A percentile compares a stretch with the other conserved stretches of the same genome.
phyloP scores from a whole-genome alignment of 805 yeast species.

The Saccharomycopsis fermentans region DNA sequence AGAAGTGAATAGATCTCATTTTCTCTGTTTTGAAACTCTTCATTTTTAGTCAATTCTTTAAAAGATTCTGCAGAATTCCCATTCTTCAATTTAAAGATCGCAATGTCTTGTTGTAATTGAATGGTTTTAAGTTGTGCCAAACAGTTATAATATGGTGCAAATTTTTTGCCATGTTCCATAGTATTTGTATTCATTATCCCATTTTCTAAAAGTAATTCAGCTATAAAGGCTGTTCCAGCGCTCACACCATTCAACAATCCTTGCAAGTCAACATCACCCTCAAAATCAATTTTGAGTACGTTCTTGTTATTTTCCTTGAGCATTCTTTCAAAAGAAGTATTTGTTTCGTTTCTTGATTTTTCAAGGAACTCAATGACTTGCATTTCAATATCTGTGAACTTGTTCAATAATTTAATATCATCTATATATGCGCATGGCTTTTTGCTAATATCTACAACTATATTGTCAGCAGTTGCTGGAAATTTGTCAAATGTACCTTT shows the following conservation, averaged over 20 bases:
- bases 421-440: background rate
- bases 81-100: background rate
- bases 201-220: background rate
- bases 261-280: background rate
- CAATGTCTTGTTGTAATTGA: background rate
- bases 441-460: background rate
- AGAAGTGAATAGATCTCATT: constrained; percentile 1
- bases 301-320: background rate
- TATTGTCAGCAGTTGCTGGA: constrained; percentile 2
- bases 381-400: background rate
- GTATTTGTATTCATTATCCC: background rate
- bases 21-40: background rate
- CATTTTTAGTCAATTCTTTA: background rate
- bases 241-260: background rate
- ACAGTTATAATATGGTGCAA: background rate
- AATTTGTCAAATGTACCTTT: background rate
- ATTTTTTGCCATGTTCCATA: background rate
- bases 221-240: background rate
- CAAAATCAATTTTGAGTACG: background rate
- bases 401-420: background rate
- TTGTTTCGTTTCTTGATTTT: background rate
- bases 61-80: background rate
- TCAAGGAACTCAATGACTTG: background rate
- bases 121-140: background rate
- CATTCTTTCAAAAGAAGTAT: background rate